Conservation (phyloP, 2,329 filamentous ascomycete species). For the Beauveria brongniartii region DNA sequence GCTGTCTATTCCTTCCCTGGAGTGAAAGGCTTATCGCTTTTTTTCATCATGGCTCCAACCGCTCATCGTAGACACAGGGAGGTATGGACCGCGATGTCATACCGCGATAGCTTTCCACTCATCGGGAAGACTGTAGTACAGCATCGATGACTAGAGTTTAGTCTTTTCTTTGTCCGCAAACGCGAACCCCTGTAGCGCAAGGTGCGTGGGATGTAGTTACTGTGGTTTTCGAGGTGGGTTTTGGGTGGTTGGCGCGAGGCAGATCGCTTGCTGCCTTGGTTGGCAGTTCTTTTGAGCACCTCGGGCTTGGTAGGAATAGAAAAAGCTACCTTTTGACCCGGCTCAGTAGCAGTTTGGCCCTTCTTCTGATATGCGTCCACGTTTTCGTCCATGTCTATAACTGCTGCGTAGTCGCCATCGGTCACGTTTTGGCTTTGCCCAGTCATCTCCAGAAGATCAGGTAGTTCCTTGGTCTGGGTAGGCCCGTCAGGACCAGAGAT, state of each 20-base stretch:
- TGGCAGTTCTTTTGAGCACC: conserved; percentile 24
- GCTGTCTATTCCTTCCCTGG: too few relatives aligned
- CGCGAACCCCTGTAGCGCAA: too few relatives aligned
- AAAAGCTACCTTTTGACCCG: conserved; percentile 33
- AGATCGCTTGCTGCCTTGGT: conserved; percentile 34
- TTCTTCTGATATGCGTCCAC: conserved; percentile 17
- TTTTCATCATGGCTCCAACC: too few relatives aligned
- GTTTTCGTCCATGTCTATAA: conserved; percentile 22
- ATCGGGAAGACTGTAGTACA: too few relatives aligned
- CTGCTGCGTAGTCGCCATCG: conserved; percentile 22
- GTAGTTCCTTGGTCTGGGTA: conserved; percentile 23
- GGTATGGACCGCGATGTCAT: too few relatives aligned
- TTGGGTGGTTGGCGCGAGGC: conserved; percentile 17
- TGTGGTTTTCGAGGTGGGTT: conserved; percentile 20
- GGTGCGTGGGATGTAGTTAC: conserved; percentile 15
- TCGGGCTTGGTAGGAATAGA: conserved; percentile 30
- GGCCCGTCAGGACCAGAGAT: conserved; percentile 22
- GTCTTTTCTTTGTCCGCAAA: too few relatives aligned
- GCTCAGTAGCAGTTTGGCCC: conserved; percentile 19
- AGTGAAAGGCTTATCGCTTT: too few relatives aligned
- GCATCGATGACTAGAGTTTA: too few relatives aligned
- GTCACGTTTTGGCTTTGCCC: conserved; percentile 13
- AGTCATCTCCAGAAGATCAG: conserved; percentile 15
- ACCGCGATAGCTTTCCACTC: too few relatives aligned
- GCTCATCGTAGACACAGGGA: too few relatives aligned